These are phyloP conservation scores for Epichloe elymi DNA, from an alignment of 2,329 filamentous ascomycete genomes.

Conservation along the genomic window DNA sequence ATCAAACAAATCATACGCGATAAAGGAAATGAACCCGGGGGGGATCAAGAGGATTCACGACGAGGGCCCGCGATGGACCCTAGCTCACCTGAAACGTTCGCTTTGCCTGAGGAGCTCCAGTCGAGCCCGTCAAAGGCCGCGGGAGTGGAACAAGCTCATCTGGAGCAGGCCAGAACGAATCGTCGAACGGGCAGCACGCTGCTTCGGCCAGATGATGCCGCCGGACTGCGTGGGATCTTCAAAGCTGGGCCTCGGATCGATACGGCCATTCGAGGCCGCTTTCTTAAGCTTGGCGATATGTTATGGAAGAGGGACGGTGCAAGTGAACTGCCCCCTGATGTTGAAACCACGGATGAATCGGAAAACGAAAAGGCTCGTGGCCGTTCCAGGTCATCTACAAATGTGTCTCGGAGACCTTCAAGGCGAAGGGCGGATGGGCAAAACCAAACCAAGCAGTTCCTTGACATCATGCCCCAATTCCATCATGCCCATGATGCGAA, in stretches of 20 bases:
- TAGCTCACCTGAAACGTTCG: slow-evolving; percentile 12
- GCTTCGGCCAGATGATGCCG: slow-evolving; percentile 21
- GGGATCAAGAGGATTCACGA: slow-evolving; percentile 20
- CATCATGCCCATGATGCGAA: slow-evolving; percentile 21
- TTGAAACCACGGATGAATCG: slow-evolving; percentile 34
- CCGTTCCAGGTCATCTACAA: slow-evolving; percentile 22
- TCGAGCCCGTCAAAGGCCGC: slow-evolving; percentile 19
- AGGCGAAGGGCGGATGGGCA: slow-evolving; percentile 18
- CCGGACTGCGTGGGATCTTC: slow-evolving; percentile 51
- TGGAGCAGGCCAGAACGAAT: slow-evolving; percentile 20
- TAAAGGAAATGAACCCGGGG: slow-evolving; percentile 32
- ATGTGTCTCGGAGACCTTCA: slow-evolving; percentile 22
- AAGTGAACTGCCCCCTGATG: slow-evolving; percentile 21
- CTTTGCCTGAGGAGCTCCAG: slow-evolving; percentile 6
- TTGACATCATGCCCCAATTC: slow-evolving; percentile 41
- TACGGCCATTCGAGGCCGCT: slow-evolving; percentile 49
- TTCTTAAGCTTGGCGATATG: slow-evolving; percentile 43
- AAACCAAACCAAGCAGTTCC: slow-evolving; percentile 27
- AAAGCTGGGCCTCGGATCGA: slow-evolving; percentile 59
- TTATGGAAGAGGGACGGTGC: slow-evolving; percentile 40
- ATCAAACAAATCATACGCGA: slow-evolving; percentile 44
- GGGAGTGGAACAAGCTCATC: slow-evolving; percentile 13
- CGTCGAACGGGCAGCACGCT: slow-evolving; percentile 37
- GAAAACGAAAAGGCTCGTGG: slow-evolving; percentile 31
- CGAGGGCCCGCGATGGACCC: slow-evolving; percentile 16